A percentile compares a stretch with the other conserved stretches of the same genome.
Conservation (phyloP, 2,329 filamentous ascomycete species). For the Zymoseptoria tritici region DNA sequence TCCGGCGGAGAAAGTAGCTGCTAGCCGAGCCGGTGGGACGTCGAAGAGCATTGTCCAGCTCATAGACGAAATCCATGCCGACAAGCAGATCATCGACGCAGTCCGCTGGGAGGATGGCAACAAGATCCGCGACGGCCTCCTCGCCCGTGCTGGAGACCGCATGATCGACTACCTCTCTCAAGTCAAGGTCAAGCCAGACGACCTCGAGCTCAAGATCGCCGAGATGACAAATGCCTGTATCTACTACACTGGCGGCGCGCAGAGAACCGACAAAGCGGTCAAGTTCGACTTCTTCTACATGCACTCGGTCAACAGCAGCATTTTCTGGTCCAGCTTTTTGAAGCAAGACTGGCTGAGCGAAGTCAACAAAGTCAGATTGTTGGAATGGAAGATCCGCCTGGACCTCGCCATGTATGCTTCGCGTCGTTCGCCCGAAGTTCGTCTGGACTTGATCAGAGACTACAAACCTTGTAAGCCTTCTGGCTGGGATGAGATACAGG, state of each 20-base stretch:
- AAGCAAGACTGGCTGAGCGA: conserved; percentile 53
- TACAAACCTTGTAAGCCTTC: conserved; percentile 49
- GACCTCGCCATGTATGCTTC: conserved; percentile 70
- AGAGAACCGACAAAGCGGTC: conserved; percentile 55
- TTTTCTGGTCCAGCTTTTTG: conserved; percentile 63
- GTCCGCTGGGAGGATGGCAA: conserved; percentile 49
- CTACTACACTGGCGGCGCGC: conserved; percentile 54
- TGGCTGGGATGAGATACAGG: conserved; percentile 39
- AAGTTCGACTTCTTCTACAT: conserved; percentile 74
- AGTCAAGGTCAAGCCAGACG: conserved; percentile 43
- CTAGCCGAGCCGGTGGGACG: conserved; percentile 18
- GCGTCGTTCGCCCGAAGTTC: conserved; percentile 54
- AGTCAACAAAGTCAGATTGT: conserved; percentile 57
- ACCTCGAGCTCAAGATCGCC: conserved; percentile 50
- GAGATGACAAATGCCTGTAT: conserved; percentile 64
- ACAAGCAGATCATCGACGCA: conserved; percentile 51
- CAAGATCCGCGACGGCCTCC: conserved; percentile 61
- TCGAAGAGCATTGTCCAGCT: conserved; percentile 49
- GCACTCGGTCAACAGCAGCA: conserved; percentile 68
- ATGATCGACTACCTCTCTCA: conserved; percentile 55
- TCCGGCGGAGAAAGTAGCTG: conserved; percentile 44
- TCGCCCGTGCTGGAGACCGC: conserved; percentile 55
- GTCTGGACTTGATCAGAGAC: conserved; percentile 49
- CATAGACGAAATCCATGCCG: conserved; percentile 50
- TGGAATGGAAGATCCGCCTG: conserved; percentile 74